Evolutionary conservation across 495 filamentous ascomycete species (phyloP), one percentile per base, ranked within the genome.

Genomic region (Xylaria grammica): DNA sequence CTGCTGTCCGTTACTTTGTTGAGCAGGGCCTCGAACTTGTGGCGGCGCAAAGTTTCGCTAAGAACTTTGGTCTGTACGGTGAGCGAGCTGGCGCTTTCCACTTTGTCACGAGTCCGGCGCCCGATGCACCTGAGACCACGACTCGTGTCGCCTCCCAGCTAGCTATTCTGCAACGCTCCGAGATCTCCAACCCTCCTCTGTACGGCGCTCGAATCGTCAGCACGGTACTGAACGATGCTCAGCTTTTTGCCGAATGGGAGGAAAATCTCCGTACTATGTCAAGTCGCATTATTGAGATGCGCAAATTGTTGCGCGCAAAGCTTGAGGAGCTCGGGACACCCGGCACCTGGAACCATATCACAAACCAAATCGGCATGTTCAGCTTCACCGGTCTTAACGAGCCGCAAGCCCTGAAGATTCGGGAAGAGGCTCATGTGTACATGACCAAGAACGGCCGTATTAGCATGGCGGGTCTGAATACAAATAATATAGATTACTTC

Each of bases 371-470:
- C 76, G 95, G 95, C 71, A 99, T 99, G 95, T 99, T 99, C 80
- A 94, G 90, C 73, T 99, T 96, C 75, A 99, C 95, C 2, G 95
- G 95, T 0, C 75, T 99, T 76, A 88, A 74, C 1, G 94, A 97
- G 82, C 72, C 82, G 53, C 95, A 99, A 77, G 95, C 97, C n/a
- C 69, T 86, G 76, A 86, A 87, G 76, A 73, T 99, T 65, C 83
- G 91, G 56, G 85, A 89, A 51, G 89, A 94, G 67, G 89, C 82
- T 69, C 96, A 98, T 73, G 84, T 99, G 40, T 99, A 99, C 76
- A 96, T 98, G 91, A 97, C 96, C 29, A 98, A 97, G 87, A 99
- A 99, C 71, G 95, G 95, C 11, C 87, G 95, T 36, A 97, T 98
- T 75, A 93, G 89, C 57, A 97, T 99, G 92, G 95, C 95, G 2